phyloP scores from a whole-genome alignment of 352 stramenopile genomes.

The Peronospora farinosa region DNA sequence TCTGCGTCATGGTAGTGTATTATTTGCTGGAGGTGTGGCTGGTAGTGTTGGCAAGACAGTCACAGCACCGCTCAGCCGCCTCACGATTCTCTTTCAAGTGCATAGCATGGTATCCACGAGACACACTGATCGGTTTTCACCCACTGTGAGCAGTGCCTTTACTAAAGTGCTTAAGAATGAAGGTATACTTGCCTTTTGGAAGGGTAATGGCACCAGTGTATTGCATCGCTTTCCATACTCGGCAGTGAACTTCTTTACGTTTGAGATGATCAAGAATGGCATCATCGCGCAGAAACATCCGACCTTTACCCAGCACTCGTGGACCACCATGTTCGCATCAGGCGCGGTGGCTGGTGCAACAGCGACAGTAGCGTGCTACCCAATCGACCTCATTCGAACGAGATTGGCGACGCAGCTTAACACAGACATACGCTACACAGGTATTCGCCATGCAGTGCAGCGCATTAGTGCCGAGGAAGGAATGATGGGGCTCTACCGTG shows the following conservation, averaged over 20 bases:
- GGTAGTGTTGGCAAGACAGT: constrained; percentile 93
- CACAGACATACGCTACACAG: constrained; percentile 81
- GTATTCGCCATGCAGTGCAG: constrained; percentile 90
- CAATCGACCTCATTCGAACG: constrained; percentile 93
- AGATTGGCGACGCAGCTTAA: constrained; percentile 91
- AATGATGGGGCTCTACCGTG: constrained; percentile 89
- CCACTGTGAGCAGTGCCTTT: constrained; percentile 62
- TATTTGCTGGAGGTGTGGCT: constrained; percentile 88
- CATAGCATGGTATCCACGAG: constrained; percentile 91
- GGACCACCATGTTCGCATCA: constrained; percentile 71
- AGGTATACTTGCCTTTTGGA: constrained; percentile 90
- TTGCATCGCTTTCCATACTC: constrained; percentile 95
- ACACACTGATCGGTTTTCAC: constrained; percentile 79
- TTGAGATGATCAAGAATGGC: constrained; percentile 86
- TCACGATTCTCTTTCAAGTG: constrained; percentile 96
- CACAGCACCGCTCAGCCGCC: constrained; percentile 90
- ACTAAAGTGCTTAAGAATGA: constrained; percentile 92
- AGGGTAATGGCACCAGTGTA: constrained; percentile 93
- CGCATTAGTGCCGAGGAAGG: constrained; percentile 89
- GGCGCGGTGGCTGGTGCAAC: constrained; percentile 63
- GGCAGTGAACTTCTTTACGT: constrained; percentile 95
- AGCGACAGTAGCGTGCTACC: constrained; percentile 91
- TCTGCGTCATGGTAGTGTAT: constrained; percentile 67
- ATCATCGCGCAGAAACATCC: constrained; percentile 63
- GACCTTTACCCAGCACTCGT: constrained; percentile 62